Percentiles rank a stretch among this genome's conserved stretches.
Conservation (phyloP, 148 eudicot species). For the Heliamphora exappendiculata region DNA sequence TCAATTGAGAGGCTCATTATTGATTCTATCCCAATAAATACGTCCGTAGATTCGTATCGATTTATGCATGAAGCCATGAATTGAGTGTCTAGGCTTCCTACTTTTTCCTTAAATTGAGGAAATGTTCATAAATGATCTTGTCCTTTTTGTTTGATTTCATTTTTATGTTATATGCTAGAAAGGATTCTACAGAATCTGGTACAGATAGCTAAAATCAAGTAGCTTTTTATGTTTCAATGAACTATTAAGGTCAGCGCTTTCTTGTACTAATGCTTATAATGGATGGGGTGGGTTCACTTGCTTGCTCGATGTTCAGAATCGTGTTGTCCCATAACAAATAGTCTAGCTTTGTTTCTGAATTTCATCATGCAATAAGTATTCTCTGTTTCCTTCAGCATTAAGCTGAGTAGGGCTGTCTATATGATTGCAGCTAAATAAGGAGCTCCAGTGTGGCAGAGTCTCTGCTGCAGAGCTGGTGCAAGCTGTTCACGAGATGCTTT, state of each 20-base stretch:
- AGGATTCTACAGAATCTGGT: neutral
- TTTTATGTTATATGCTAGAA: neutral
- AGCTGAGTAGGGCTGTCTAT: slow-evolving; percentile 9
- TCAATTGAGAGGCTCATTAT: no score
- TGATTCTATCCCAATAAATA: no score
- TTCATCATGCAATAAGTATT: no score
- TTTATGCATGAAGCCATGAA: no score
- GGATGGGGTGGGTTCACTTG: neutral
- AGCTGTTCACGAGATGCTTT: slow-evolving; percentile 98
- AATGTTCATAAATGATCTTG: neutral
- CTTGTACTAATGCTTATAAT: neutral
- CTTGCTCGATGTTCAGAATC: neutral
- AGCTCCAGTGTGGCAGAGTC: slow-evolving; percentile 76
- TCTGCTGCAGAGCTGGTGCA: slow-evolving; percentile 87
- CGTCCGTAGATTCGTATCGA: no score
- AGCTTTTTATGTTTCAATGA: neutral
- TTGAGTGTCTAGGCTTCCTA: neutral
- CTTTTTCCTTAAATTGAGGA: neutral
- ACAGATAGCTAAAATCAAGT: neutral
- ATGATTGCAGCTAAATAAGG: slow-evolving; percentile 41
- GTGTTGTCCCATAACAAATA: neutral
- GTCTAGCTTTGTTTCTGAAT: no score
- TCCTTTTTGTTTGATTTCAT: neutral
- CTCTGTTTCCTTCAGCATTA: neutral
- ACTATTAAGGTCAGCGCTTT: neutral